Base-by-base conservation (phyloP, 2,329 filamentous ascomycete genomes). In the Exophiala dermatitidis region DNA sequence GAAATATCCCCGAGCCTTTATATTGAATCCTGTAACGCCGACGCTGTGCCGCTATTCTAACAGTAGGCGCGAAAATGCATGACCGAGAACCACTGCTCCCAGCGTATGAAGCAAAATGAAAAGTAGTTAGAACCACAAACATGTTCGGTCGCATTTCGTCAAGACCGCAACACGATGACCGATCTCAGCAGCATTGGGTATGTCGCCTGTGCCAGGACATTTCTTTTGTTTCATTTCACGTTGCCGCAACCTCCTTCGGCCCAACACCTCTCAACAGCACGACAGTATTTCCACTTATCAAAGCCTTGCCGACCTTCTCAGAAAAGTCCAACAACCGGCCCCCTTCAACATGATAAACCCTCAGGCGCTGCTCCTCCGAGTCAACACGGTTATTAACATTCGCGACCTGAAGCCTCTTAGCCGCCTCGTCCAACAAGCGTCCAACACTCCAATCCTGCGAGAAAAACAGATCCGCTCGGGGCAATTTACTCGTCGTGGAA, bases 341-440 rank as follows among this genome's bases (percentile, higher is more conserved):
- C 0, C 86, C 88, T 67, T 98, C 90, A 0, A 98, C 88, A 67
- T 97, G 90, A 65, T 95, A 98, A 0, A 98, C 83, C 5, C 93
- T 75, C 60, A 98, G 68, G 69, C 86, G 86, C 54, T 90, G 84
- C 67, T 86, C 83, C 72, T 75, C 71, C 3, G 67, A 67, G 36
- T 65, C 69, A 40, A 60, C 68, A 4, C 69, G 65, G 59, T 75
- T 74, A 62, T 75, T 75, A 53, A 73, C 48, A 60, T 75, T 75
- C 63, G 72, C 68, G 6, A 75, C 69, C 29, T 67, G 65, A 54
- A 75, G 57, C 56, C 67, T 66, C 54, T 65, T 64, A 34, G 72
- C 73, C 9, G 69, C 72, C 61, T 74, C 71, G 51, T 75, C 73
- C 36, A 75, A 62, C 43, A 75, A 66, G 45, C 89, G 75, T 0